A percentile compares a stretch with the other conserved stretches of the same genome.
These are phyloP conservation scores for Dendrocalamus latiflorus DNA, from an alignment of 202 grass and related monocot genomes.

Conservation along the genomic window DNA sequence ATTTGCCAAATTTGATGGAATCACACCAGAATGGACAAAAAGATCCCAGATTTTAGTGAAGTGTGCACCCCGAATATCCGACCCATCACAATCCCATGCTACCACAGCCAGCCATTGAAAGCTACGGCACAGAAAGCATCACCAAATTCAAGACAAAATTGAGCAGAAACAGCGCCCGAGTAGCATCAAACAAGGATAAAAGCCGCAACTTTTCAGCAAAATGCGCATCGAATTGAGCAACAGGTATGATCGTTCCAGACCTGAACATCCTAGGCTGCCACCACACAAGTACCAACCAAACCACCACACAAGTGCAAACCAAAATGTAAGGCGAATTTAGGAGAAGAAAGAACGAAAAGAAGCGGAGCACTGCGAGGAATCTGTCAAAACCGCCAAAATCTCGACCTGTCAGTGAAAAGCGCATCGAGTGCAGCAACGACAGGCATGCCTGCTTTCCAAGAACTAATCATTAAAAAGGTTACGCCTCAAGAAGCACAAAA, in stretches of 20 bases:
- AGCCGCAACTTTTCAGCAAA: conserved; percentile 14
- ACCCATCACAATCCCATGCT: conserved; percentile 37
- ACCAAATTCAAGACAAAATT: conserved; percentile 17
- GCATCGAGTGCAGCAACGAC: conserved; percentile 30
- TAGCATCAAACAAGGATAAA: conserved; percentile 17
- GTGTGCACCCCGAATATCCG: not conserved
- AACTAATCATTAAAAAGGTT: conserved; percentile 3
- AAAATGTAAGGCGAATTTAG: conserved; percentile 6
- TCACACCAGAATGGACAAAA: not conserved
- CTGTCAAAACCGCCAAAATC: conserved; percentile 6
- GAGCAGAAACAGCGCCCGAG: not conserved
- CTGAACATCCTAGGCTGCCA: not conserved
- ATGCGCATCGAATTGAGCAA: conserved; percentile 22
- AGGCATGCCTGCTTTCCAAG: conserved; percentile 11
- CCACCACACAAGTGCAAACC: no score
- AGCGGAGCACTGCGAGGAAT: not conserved
- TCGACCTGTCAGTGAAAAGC: conserved; percentile 3
- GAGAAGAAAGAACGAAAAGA: not conserved
- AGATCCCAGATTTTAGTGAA: conserved; percentile 25
- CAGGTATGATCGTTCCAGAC: not conserved
- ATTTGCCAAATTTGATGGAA: conserved; percentile 26
- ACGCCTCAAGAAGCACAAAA: not conserved
- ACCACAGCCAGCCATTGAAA: conserved; percentile 18
- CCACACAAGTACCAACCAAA: conserved; percentile 2
- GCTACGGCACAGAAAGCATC: conserved; percentile 16